These are phyloP conservation scores for Colletotrichum ledebouriae DNA, from an alignment of 2,329 filamentous ascomycete species.

Conservation along the genomic window DNA sequence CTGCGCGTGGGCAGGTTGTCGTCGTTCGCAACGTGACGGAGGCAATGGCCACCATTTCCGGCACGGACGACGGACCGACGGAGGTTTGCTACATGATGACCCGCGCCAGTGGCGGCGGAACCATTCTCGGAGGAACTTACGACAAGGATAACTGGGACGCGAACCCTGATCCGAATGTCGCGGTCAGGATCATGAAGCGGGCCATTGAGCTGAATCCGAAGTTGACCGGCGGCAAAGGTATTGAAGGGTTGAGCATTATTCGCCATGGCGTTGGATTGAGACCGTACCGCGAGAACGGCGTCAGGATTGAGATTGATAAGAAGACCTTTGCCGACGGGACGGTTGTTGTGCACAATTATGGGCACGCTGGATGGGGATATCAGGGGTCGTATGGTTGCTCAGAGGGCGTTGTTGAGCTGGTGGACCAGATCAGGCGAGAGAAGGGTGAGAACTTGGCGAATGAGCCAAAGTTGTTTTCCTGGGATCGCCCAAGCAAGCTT, in stretches of 20 bases:
- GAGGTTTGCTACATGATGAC: conserved; percentile 88
- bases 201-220: conserved; percentile 74
- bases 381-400: conserved; percentile 79
- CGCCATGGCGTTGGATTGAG: conserved; percentile 86
- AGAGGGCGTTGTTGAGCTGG: conserved; percentile 74
- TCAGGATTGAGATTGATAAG: conserved; percentile 80
- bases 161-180: conserved; percentile 83
- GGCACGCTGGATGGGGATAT: conserved; percentile 84
- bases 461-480: conserved; percentile 50
- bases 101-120: conserved; percentile 83
- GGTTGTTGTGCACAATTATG: conserved; percentile 84
- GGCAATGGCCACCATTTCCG: conserved; percentile 77
- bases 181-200: conserved; percentile 87
- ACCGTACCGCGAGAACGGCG: conserved; percentile 79
- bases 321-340: conserved; percentile 67
- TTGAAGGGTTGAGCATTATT: conserved; percentile 80
- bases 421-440: conserved; percentile 67
- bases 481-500: conserved; percentile 39
- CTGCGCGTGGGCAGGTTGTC: conserved; percentile 80
- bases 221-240: conserved; percentile 74
- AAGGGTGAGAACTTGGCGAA: conserved; percentile 48
- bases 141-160: conserved; percentile 85
- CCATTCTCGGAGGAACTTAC: conserved; percentile 88
- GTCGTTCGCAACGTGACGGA: conserved; percentile 83
- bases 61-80: conserved; percentile 78